Base-by-base conservation (phyloP, 441 rosid genomes). In the Jatropha podagrica region DNA sequence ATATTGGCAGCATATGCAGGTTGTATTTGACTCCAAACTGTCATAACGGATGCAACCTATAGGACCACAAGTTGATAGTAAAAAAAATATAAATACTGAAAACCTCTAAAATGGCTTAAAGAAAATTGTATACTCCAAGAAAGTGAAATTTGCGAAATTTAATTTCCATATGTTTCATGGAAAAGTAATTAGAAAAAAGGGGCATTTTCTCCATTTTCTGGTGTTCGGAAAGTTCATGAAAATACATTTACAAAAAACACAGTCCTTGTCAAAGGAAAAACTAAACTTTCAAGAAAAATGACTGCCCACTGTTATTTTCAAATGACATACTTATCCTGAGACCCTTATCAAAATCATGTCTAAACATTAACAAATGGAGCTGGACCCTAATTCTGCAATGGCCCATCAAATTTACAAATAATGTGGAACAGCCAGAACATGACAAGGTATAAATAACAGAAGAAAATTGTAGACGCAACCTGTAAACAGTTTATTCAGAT, bases 31-130 rank as follows among this genome's bases (percentile, higher is more conserved):
- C 82, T 91, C 97, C 98, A 96, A 76, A 96, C 90, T 14, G 97
- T 88, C 99, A 93, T 96, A 65, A 90, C 92, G 77, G 99, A 96
- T 81, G 98, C 97, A 76, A 96, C 98, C 99, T 96, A 86, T 41
- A 83, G 48, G 18, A 79, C 77, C 56, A 56, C 10, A 18, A 26
- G 71, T 48, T 72, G 77, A 37, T 18, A 46, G 67, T 73, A 76
- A 80, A 72, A 32, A 79, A 23, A 62, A 32, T 17, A 54, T 38
- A 69, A 15, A 65, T 38, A 52, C 15, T 40, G 55, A 27, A 65
- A 69, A n/a, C 51, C 44, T 56, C 59, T 56, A 69, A 75, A 72
- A 54, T 66, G 67, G n/a, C 58, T 65, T 52, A 9, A 5, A 64
- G 10, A n/a, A 70, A 74, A 27, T n/a, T 65, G n/a, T 15, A 9